Conservation (phyloP, 73 alveolate genomes). For the Paramecium primaurelia region DNA sequence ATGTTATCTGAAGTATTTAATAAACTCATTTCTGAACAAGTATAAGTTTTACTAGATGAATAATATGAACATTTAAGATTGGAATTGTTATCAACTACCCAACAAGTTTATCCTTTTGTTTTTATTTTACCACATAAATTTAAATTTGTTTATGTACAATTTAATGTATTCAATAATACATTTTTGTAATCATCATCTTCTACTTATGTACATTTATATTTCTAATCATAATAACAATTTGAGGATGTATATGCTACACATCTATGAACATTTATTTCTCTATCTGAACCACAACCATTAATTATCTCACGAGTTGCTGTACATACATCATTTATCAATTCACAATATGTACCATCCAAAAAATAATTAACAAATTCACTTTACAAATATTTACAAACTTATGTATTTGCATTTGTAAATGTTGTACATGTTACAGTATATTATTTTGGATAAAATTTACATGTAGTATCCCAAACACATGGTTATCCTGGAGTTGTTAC, state of each 20-base stretch:
- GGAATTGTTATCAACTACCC: background rate
- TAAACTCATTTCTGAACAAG: background rate
- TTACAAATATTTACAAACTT: background rate
- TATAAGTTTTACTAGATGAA: background rate
- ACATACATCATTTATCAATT: background rate
- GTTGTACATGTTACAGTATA: background rate
- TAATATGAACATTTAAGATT: background rate
- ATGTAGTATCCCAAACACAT: background rate
- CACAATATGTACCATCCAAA: background rate
- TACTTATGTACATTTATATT: background rate
- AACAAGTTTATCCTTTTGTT: background rate
- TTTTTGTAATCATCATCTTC: background rate
- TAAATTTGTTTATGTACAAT: background rate
- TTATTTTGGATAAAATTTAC: background rate
- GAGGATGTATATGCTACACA: background rate
- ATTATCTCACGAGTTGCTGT: background rate
- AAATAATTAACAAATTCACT: constrained; percentile 5
- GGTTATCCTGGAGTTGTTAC: background rate
- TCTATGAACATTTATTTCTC: background rate
- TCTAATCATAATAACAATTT: background rate
- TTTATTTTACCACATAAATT: background rate
- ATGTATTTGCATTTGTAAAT: background rate
- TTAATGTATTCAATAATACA: background rate
- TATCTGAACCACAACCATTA: background rate
- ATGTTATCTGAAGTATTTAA: background rate